Conservation (phyloP, 2,329 filamentous ascomycete species). For the Aspergillaceae sp. region DNA sequence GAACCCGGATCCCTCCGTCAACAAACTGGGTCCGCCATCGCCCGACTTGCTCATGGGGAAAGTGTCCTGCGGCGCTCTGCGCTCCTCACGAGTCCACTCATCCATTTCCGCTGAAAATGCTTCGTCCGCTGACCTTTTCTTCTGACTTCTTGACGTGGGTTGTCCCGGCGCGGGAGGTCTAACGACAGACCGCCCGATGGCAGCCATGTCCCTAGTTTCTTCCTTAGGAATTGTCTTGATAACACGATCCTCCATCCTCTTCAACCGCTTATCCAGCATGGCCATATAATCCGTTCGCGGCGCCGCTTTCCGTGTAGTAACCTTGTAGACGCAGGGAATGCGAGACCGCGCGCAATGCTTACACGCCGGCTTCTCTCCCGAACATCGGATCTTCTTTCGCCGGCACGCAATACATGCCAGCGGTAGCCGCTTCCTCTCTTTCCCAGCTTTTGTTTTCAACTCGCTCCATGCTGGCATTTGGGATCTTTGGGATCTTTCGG, state of each 20-base stretch:
- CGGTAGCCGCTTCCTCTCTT: slow-evolving; percentile 86
- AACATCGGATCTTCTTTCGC: slow-evolving; percentile 95
- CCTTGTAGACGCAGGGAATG: slow-evolving; percentile 95
- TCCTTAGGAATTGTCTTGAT: slow-evolving; percentile 91
- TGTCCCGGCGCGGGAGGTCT: slow-evolving; percentile 63
- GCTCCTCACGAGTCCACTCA: slow-evolving; percentile 62
- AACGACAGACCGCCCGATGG: slow-evolving; percentile 70
- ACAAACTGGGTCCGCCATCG: slow-evolving; percentile 62
- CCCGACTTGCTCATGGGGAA: slow-evolving; percentile 52
- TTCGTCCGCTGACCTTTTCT: slow-evolving; percentile 78
- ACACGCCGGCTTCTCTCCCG: slow-evolving; percentile 93
- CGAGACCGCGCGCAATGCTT: slow-evolving; percentile 90
- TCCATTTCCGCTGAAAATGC: slow-evolving; percentile 78
- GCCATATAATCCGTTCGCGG: slow-evolving; percentile 98
- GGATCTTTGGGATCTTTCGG: slow-evolving; percentile 46
- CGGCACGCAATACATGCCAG: slow-evolving; percentile 92
- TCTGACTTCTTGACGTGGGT: slow-evolving; percentile 48
- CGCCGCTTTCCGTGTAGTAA: slow-evolving; percentile 86
- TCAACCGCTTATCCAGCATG: slow-evolving; percentile 91
- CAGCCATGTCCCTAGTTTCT: slow-evolving; percentile 59
- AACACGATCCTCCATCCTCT: slow-evolving; percentile 95
- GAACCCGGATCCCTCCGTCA: slow-evolving; percentile 73
- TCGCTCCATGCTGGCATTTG: slow-evolving; percentile 66
- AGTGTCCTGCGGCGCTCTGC: slow-evolving; percentile 40
- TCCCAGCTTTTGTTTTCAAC: slow-evolving; percentile 84